Base-by-base conservation (phyloP, 768 basidiomycete genomes). In the Trametes cingulata region DNA sequence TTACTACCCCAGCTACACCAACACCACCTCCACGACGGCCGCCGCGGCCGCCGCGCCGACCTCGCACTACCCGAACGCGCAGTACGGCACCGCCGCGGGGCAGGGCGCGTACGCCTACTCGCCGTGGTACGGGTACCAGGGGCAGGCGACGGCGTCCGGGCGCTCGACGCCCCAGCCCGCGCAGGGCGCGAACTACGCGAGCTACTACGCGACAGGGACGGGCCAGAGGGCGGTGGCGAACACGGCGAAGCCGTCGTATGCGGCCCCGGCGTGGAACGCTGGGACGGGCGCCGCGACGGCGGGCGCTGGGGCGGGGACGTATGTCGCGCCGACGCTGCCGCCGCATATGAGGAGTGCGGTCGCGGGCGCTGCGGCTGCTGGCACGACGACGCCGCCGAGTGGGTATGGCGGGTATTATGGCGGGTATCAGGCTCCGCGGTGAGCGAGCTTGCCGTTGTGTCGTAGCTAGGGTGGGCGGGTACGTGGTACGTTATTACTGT, bases 171-270 rank as follows among this genome's bases (percentile, higher is more conserved):
- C 82, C 5, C 80, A 81, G 52, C 74, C 80, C 0, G 69, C 74
- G 7, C 58, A 73, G 40, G 69, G 75, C 8, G 68, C 71, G 19
- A 73, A 69, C 29, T 82, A 82, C 57, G 75, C 78, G 0, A 69
- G 76, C 27, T 81, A 79, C 56, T 82, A 78, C 60, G 73, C 68
- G 63, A 55, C 76, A 29, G 36, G 70, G 25, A 29, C 53, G 40
- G 58, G 63, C 3, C 77, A 81, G 54, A 80, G 83, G 5, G 83
- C 80, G 2, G 83, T 85, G 6, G 83, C 82, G 10, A 85, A 84
- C 47, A 85, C 84, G 0, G 81, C 65, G 9, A 64, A 65, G 37
- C 69, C 67, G 35, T 60, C 50, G 35, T 71, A 69, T 58, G 60
- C 65, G 39, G 12, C 70, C 3, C 68, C 72, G 1, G 42, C 63